phyloP scores from a whole-genome alignment of 768 basidiomycete species.

The Mycena metata region DNA sequence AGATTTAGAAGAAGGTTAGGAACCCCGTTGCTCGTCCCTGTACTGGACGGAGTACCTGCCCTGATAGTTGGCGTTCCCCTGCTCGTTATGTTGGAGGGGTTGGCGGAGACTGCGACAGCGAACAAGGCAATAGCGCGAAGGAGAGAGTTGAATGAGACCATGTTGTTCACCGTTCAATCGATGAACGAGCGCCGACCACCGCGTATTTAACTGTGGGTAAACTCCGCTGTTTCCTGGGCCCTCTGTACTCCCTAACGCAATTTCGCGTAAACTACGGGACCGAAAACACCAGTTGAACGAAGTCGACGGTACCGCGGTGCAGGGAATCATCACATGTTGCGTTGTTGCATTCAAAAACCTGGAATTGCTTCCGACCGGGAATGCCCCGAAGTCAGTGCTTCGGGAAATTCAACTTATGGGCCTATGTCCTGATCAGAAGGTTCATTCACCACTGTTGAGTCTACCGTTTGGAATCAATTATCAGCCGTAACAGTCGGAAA shows the following conservation, averaged over 20 bases:
- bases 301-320: too few relatives aligned
- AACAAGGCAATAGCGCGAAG: conserved; percentile 16
- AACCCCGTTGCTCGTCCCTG: conserved; percentile 49
- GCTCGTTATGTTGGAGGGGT: conserved; percentile 35
- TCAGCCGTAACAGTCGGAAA: too few relatives aligned
- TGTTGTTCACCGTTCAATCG: conserved; percentile 7
- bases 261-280: conserved; percentile 8
- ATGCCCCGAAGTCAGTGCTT: conserved; percentile 11
- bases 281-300: neutral
- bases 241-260: neutral
- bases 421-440: too few relatives aligned
- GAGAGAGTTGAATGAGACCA: conserved; percentile 35
- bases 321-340: conserved; percentile 8
- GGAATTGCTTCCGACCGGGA: conserved; percentile 20
- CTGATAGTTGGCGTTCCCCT: conserved; percentile 1
- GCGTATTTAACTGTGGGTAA: conserved; percentile 8
- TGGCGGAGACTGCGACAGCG: conserved; percentile 33
- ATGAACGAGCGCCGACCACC: neutral
- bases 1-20: conserved; percentile 2
- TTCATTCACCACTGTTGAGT: too few relatives aligned
- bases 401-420: too few relatives aligned
- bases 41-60: conserved; percentile 29
- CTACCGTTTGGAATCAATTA: too few relatives aligned
- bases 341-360: neutral
- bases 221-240: neutral